Evolutionary conservation across 805 yeast species (phyloP).

Genomic region (Tetrapisispora taiwanensis): DNA sequence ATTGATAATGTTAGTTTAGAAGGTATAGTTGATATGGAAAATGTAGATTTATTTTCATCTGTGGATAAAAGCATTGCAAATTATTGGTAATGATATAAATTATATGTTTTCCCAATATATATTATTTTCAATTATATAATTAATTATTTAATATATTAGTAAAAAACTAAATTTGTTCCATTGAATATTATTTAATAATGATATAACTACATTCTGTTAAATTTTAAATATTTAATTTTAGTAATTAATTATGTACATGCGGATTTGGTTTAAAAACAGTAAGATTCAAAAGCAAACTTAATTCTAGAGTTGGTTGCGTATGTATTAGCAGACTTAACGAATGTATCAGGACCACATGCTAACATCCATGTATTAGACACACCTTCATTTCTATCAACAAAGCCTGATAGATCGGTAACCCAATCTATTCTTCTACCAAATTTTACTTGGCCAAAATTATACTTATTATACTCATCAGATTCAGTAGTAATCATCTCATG

Average conservation of each 20-base stretch:
- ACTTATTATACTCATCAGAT: neutral
- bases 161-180: too few species aligned
- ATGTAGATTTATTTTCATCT: slow-evolving; percentile 9
- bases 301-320: slow-evolving; percentile 9
- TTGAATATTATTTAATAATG: too few species aligned
- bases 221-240: too few species aligned
- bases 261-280: neutral
- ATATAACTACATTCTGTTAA: too few species aligned
- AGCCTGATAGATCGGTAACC: slow-evolving; percentile 17
- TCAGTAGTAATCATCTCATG: neutral
- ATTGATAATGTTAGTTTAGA: slow-evolving; percentile 18
- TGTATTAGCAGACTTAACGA: slow-evolving; percentile 13
- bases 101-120: too few species aligned
- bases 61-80: neutral
- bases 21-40: slow-evolving; percentile 14
- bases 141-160: too few species aligned
- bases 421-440: slow-evolving; percentile 21
- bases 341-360: slow-evolving; percentile 24
- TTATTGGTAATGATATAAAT: neutral
- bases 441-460: slow-evolving; percentile 12
- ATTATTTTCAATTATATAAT: too few species aligned
- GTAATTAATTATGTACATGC: too few species aligned
- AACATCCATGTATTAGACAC: slow-evolving; percentile 19
- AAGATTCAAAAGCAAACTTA: slow-evolving; percentile 4
- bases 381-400: slow-evolving; percentile 11